phyloP scores from a whole-genome alignment of 495 filamentous ascomycete genomes.

The Talaromyces nanjingensis region DNA sequence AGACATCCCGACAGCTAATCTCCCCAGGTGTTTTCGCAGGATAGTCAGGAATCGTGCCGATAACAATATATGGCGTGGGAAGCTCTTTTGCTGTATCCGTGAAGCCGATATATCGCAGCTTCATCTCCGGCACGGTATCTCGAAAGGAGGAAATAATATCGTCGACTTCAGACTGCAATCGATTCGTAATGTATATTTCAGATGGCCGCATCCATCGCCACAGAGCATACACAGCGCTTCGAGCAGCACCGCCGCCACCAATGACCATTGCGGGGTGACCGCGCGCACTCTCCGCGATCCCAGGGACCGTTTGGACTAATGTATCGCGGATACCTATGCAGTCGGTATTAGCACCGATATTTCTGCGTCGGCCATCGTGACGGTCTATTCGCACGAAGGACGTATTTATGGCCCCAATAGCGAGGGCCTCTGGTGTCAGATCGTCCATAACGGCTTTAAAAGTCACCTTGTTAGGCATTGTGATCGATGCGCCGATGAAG shows the following conservation, averaged over 20 bases:
- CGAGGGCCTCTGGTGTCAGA: slow-evolving; percentile 48
- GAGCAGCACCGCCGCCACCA: slow-evolving; percentile 54
- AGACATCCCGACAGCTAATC: slow-evolving; percentile 25
- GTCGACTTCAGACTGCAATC: slow-evolving; percentile 45
- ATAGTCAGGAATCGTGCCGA: slow-evolving; percentile 55
- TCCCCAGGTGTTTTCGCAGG: slow-evolving; percentile 41
- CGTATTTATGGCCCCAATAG: slow-evolving; percentile 59
- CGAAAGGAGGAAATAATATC: slow-evolving; percentile 42
- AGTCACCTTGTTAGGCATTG: slow-evolving; percentile 59
- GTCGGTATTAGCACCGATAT: slow-evolving; percentile 60
- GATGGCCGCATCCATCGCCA: slow-evolving; percentile 46
- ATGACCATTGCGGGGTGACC: slow-evolving; percentile 41
- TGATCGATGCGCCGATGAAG: slow-evolving; percentile 48
- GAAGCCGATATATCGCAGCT: slow-evolving; percentile 39
- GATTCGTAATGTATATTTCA: slow-evolving; percentile 55
- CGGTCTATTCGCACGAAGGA: slow-evolving; percentile 41
- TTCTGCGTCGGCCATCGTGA: slow-evolving; percentile 25
- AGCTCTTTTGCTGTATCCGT: slow-evolving; percentile 40
- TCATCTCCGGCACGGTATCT: neutral
- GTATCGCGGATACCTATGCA: slow-evolving; percentile 56
- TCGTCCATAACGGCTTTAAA: slow-evolving; percentile 51
- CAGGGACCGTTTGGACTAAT: slow-evolving; percentile 39
- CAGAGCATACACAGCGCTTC: slow-evolving; percentile 55
- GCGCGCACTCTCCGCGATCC: slow-evolving; percentile 21
- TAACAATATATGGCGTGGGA: slow-evolving; percentile 39